Conservation (phyloP, 2,329 filamentous ascomycete species). For the Diaporthe citri region DNA sequence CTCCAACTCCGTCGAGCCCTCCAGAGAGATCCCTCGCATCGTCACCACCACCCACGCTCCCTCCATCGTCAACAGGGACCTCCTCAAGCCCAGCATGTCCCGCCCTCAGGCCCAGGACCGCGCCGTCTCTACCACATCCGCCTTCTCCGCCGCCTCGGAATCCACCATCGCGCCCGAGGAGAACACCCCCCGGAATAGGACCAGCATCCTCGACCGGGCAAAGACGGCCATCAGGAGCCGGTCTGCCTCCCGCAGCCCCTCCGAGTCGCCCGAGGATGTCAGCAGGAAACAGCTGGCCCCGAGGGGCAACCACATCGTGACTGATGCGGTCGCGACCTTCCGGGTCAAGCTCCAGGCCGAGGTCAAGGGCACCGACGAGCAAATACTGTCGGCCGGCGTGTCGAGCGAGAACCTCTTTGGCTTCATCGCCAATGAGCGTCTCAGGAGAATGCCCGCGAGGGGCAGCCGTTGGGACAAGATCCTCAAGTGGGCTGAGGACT, state of each 20-base stretch:
- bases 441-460: conserved; percentile 40
- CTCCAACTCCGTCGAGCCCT: conserved; percentile 35
- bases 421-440: conserved; percentile 40
- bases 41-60: conserved; percentile 41
- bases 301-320: conserved; percentile 40
- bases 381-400: conserved; percentile 36
- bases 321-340: conserved; percentile 38
- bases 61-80: conserved; percentile 38
- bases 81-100: conserved; percentile 39
- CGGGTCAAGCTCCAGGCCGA: conserved; percentile 38
- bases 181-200: conserved; percentile 32
- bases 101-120: conserved; percentile 36
- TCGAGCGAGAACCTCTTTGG: conserved; percentile 38
- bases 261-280: conserved; percentile 27
- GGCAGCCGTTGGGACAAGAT: conserved; percentile 42
- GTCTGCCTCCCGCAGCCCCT: conserved; percentile 36
- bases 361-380: conserved; percentile 40
- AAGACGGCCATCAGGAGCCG: conserved; percentile 38
- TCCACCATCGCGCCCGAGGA: conserved; percentile 39
- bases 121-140: conserved; percentile 36
- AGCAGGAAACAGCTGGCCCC: conserved; percentile 36
- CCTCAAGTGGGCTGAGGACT: conserved; percentile 40
- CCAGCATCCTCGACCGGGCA: conserved; percentile 36
- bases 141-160: conserved; percentile 37
- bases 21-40: conserved; percentile 38